phyloP scores from a whole-genome alignment of 768 basidiomycete species.

The Pisolithus orientalis region DNA sequence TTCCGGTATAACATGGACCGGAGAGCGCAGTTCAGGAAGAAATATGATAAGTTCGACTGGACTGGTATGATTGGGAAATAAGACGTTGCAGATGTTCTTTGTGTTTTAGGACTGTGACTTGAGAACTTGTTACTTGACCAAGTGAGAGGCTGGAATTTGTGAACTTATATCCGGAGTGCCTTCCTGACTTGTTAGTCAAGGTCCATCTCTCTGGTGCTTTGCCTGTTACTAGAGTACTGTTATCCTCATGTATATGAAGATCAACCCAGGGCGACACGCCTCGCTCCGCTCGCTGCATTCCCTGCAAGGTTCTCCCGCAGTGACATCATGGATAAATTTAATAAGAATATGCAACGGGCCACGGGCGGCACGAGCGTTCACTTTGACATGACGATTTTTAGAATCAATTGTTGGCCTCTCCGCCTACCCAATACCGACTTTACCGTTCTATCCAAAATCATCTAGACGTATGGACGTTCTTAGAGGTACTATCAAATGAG shows the following conservation, averaged over 20 bases:
- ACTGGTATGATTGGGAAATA: slow-evolving; percentile 59
- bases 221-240: too few species aligned
- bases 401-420: slow-evolving; percentile 94
- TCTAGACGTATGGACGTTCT: slow-evolving; percentile 86
- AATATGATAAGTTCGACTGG: slow-evolving; percentile 79
- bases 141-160: too few species aligned
- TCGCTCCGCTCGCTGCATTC: too few species aligned
- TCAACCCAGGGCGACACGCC: too few species aligned
- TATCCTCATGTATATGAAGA: too few species aligned
- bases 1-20: slow-evolving; percentile 63
- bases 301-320: slow-evolving; percentile 42
- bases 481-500: slow-evolving; percentile 89
- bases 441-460: slow-evolving; percentile 81
- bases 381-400: slow-evolving; percentile 90
- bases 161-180: too few species aligned
- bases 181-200: too few species aligned
- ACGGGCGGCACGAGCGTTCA: slow-evolving; percentile 83
- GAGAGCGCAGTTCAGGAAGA: slow-evolving; percentile 60
- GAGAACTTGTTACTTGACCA: too few species aligned
- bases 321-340: slow-evolving; percentile 92
- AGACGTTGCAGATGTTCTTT: background rate
- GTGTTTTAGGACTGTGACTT: background rate
- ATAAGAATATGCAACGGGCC: slow-evolving; percentile 82
- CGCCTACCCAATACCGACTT: slow-evolving; percentile 80
- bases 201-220: too few species aligned